Evolutionary conservation across 2,329 filamentous ascomycete species (phyloP), one percentile per base, ranked within the genome.

Genomic region (Macroventuria anomochaeta): DNA sequence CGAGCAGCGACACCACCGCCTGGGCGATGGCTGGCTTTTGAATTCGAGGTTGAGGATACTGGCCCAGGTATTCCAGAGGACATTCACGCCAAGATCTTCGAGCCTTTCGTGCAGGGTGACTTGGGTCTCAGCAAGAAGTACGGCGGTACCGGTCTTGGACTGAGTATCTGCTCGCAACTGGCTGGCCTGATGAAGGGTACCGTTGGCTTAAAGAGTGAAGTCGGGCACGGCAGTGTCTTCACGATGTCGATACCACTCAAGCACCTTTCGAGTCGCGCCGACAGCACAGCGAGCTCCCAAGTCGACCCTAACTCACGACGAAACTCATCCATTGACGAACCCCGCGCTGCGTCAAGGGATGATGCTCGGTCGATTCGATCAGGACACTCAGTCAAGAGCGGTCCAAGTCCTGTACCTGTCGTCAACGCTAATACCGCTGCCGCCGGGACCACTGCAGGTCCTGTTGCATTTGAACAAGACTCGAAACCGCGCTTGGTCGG

Each of bases 41-140:
- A 96, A 67, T 96, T 96, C 56, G 89, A 96, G 69, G 91, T 96
- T 0, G 83, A 91, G 69, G 93, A 97, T 62, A 93, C 88, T 0
- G 93, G 93, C 0, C 92, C 91, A 0, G 93, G 93, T 23, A 96
- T 96, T 50, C 85, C 91, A 0, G 83, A 87, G 6, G 79, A 88
- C 59, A 84, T 96, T 73, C 91, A 92, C 63, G 81, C 90, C 51
- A 88, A 88, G 62, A 91, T 97, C 8, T 97, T 97, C 70, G 93
- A 96, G 72, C 93, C 93, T 0, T 97, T 97, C 68, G 90, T 96
- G 0, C 93, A 97, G 74, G 93, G 90, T n/a, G 92, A 96, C 69
- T 78, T 95, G 1, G 90, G 91, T 0, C 77, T 97, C 13, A 96
- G 89, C 77, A 96, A 91, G 73, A 95, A 95, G 68, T 96, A 88